A percentile compares a stretch with the other conserved stretches of the same genome.
Conservation (phyloP, 2,329 filamentous ascomycete species). For the Cordyceps cicadae region DNA sequence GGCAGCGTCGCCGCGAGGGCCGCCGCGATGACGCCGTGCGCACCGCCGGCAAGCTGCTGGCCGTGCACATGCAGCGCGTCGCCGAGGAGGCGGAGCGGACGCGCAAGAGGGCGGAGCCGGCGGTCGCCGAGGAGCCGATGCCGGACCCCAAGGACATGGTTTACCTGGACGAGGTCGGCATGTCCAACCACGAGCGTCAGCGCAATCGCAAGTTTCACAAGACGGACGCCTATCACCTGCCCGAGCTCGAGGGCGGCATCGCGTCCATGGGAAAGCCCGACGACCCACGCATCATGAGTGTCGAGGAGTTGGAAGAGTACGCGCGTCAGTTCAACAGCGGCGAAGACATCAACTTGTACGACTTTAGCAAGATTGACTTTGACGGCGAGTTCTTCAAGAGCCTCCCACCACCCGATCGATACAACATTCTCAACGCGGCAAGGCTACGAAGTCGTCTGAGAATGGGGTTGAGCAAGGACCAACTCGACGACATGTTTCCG, state of each 20-base stretch:
- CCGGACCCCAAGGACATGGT: slow-evolving; percentile 63
- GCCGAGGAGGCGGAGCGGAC: slow-evolving; percentile 77
- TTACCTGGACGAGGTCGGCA: slow-evolving; percentile 83
- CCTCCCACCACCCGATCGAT: slow-evolving; percentile 79
- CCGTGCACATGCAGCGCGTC: slow-evolving; percentile 84
- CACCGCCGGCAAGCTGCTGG: slow-evolving; percentile 85
- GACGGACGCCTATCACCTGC: slow-evolving; percentile 91
- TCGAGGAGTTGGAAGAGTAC: slow-evolving; percentile 90
- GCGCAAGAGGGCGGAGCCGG: slow-evolving; percentile 39
- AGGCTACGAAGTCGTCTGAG: slow-evolving; percentile 77
- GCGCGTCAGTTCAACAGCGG: slow-evolving; percentile 85
- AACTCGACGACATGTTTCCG: slow-evolving; percentile 93
- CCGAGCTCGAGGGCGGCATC: slow-evolving; percentile 71
- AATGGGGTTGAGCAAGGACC: slow-evolving; percentile 95
- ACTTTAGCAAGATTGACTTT: slow-evolving; percentile 98
- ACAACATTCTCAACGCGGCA: slow-evolving; percentile 95
- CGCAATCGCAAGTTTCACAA: slow-evolving; percentile 74
- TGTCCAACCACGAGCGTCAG: slow-evolving; percentile 67
- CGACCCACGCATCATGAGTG: slow-evolving; percentile 91
- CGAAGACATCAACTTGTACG: slow-evolving; percentile 85
- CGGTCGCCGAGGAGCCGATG: slow-evolving; percentile 51
- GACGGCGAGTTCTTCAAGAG: slow-evolving; percentile 92
- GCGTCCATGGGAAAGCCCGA: slow-evolving; percentile 82
- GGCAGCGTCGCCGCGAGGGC: slow-evolving; percentile 76
- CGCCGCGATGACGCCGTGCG: slow-evolving; percentile 84